Evolutionary conservation across 2,329 filamentous ascomycete species (phyloP).

Genomic region (Xylariaceae sp.): DNA sequence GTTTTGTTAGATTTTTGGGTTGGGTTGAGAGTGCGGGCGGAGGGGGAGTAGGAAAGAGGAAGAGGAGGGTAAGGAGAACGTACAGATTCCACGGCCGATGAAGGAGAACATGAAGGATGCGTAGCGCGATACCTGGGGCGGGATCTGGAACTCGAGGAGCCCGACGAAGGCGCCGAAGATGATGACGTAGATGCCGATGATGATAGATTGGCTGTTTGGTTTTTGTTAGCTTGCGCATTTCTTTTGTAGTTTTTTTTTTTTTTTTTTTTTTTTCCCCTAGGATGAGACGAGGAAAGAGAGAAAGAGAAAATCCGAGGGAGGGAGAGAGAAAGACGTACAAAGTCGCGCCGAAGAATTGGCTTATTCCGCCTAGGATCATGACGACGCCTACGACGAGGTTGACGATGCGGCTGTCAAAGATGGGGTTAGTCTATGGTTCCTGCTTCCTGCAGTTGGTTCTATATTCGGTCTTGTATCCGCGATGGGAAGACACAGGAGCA

Average conservation of each 20-base stretch:
- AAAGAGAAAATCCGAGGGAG: conserved; percentile 37
- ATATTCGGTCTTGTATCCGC: too few relatives aligned
- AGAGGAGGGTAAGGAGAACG: conserved; percentile 37
- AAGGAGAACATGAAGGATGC: conserved; percentile 98
- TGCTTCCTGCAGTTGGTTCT: too few relatives aligned
- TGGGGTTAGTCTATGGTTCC: too few relatives aligned
- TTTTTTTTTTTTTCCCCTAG: too few relatives aligned
- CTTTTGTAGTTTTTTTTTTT: too few relatives aligned
- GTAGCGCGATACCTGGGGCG: conserved; percentile 87
- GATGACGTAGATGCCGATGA: conserved; percentile 84
- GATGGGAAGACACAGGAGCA: too few relatives aligned
- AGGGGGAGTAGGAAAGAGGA: too few relatives aligned
- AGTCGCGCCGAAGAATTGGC: conserved; percentile 60
- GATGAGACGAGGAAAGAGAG: conserved; percentile 23
- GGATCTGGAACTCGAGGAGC: conserved; percentile 88
- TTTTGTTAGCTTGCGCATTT: conserved; percentile 4
- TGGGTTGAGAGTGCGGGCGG: too few relatives aligned
- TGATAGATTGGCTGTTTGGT: conserved; percentile 58
- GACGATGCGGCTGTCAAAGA: conserved; percentile 71
- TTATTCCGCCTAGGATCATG: conserved; percentile 81
- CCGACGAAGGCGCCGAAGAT: conserved; percentile 80
- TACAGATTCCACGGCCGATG: conserved; percentile 90
- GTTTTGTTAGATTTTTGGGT: too few relatives aligned
- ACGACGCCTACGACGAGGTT: conserved; percentile 85
- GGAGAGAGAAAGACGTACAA: conserved; percentile 48